Evolutionary conservation across 129 eudicot genomes (phyloP).

Genomic region (Flaveria robusta): DNA sequence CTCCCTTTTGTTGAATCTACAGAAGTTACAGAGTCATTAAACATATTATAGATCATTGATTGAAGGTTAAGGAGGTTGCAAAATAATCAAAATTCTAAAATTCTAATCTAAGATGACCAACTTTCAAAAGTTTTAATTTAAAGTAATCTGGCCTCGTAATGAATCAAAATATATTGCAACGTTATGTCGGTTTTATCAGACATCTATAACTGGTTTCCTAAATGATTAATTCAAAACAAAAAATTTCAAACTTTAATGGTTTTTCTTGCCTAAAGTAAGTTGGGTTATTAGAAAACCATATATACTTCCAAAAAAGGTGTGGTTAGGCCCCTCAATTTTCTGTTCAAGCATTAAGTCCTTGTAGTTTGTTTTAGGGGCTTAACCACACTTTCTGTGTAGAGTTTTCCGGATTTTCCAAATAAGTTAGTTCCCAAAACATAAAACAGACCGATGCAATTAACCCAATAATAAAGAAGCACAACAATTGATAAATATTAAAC

Average conservation of each 20-base stretch:
- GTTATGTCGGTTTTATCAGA: no score
- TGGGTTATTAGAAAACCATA: neutral
- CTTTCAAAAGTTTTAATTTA: neutral
- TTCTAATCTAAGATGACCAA: neutral
- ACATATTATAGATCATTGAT: neutral
- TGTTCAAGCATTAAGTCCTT: neutral
- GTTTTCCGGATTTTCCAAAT: neutral
- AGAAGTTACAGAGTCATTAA: neutral
- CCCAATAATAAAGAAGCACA: neutral
- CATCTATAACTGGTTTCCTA: neutral
- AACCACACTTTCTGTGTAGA: neutral
- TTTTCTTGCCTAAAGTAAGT: neutral
- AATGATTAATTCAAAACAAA: neutral
- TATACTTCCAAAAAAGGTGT: neutral
- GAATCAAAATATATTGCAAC: neutral
- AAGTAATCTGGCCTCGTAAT: neutral
- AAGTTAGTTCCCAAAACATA: neutral
- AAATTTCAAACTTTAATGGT: neutral
- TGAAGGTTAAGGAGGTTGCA: neutral
- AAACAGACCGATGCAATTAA: neutral
- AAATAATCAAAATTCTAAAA: neutral
- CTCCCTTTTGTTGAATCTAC: conserved; percentile 61
- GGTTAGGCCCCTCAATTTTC: neutral
- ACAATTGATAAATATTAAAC: neutral
- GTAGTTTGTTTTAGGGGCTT: neutral